These are phyloP conservation scores for Saccharomycopsis babjevae DNA, from an alignment of 805 yeast genomes.

Conservation along the genomic window DNA sequence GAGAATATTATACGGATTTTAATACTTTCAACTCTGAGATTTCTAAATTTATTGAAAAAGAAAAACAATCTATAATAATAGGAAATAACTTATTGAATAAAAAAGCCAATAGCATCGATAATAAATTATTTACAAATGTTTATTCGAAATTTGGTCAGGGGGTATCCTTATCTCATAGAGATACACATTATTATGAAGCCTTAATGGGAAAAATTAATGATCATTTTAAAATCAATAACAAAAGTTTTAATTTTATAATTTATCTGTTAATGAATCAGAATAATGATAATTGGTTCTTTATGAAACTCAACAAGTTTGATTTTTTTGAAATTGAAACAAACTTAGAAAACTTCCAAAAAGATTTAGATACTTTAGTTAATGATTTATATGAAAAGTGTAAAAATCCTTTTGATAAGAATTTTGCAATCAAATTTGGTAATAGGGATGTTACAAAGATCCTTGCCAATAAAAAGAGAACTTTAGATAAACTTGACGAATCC, in stretches of 20 bases:
- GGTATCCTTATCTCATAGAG: background rate
- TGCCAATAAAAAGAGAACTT: background rate
- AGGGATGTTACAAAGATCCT: slow-evolving; percentile 14
- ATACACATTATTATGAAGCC: background rate
- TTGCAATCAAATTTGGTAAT: slow-evolving; percentile 15
- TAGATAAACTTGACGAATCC: background rate
- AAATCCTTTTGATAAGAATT: background rate
- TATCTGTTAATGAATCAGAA: slow-evolving; percentile 1
- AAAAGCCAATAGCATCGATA: background rate
- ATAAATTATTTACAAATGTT: background rate
- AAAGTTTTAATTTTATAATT: background rate
- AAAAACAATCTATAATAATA: background rate
- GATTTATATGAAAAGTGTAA: background rate
- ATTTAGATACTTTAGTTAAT: background rate
- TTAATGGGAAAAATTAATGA: background rate
- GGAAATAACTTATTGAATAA: background rate
- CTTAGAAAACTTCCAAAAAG: background rate
- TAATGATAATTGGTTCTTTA: slow-evolving; percentile 7
- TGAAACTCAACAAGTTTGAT: slow-evolving; percentile 11
- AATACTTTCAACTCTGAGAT: background rate
- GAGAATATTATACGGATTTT: slow-evolving; percentile 2
- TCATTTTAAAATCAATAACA: background rate
- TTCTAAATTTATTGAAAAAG: background rate
- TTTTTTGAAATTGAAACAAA: slow-evolving; percentile 2
- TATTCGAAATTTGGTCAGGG: background rate